A percentile compares a stretch with the other conserved stretches of the same genome.
Conservation (phyloP, 805 yeast genomes). For the Maudiozyma bulderi region DNA sequence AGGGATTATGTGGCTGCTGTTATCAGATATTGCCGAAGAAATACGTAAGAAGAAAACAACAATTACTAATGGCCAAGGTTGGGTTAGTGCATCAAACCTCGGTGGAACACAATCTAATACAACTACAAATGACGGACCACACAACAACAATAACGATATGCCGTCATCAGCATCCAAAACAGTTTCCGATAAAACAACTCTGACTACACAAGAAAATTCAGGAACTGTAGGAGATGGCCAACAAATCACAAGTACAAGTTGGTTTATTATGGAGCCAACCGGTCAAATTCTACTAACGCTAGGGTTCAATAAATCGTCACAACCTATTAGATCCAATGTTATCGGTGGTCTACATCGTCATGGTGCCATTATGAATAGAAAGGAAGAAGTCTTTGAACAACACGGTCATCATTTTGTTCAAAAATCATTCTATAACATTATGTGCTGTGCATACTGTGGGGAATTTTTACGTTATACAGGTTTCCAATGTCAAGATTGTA, state of each 20-base stretch:
- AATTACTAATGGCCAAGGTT: conserved; percentile 64
- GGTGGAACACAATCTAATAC: neutral
- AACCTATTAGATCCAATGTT: conserved; percentile 35
- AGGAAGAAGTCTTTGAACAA: conserved; percentile 79
- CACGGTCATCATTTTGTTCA: conserved; percentile 97
- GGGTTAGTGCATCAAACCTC: conserved; percentile 71
- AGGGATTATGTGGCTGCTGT: conserved; percentile 82
- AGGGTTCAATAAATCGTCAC: conserved; percentile 64
- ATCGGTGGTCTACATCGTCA: conserved; percentile 80
- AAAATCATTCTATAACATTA: conserved; percentile 88
- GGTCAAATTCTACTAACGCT: conserved; percentile 78
- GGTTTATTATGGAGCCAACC: conserved; percentile 90
- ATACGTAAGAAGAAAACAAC: conserved; percentile 82
- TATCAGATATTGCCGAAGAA: conserved; percentile 90
- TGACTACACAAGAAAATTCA: neutral
- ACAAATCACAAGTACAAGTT: conserved; percentile 49
- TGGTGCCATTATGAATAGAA: conserved; percentile 93
- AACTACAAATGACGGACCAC: neutral
- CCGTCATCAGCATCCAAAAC: neutral
- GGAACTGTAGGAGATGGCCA: neutral
- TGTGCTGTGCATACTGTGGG: conserved; percentile 97
- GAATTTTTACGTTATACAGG: conserved; percentile 87
- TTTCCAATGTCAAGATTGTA: conserved; percentile 77
- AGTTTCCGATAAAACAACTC: neutral
- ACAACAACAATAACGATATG: neutral